Conservation (phyloP, 176 grass and related monocot genomes). For the Zoysia pacifica region DNA sequence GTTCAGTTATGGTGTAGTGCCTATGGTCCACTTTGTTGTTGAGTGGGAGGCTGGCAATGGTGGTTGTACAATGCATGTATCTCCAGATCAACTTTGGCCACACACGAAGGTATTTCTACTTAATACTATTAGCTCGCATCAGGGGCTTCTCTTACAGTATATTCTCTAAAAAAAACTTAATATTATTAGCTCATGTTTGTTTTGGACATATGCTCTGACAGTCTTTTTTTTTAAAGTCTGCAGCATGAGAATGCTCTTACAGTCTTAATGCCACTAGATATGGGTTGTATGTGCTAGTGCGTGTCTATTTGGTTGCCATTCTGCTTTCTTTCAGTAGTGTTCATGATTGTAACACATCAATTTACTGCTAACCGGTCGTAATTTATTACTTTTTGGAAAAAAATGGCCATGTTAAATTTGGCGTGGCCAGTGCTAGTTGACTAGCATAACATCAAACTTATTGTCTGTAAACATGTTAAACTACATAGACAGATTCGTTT, state of each 20-base stretch:
- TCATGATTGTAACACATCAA: constrained; percentile 4
- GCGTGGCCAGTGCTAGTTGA: background rate
- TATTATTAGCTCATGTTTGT: background rate
- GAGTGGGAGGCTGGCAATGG: constrained; percentile 77
- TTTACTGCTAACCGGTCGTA: background rate
- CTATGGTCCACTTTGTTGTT: constrained; percentile 90
- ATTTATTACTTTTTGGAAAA: constrained; percentile 7
- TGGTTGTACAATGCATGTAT: constrained; percentile 84
- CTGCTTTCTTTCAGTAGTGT: constrained; percentile 17
- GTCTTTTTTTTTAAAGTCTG: too few species aligned
- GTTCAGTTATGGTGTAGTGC: constrained; percentile 81
- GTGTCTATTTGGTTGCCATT: constrained; percentile 4
- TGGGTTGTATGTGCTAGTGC: constrained; percentile 47
- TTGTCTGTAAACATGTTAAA: constrained; percentile 10
- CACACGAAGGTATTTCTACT: constrained; percentile 80
- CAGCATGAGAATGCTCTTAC: too few species aligned
- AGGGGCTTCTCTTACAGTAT: too few species aligned
- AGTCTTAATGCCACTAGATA: constrained; percentile 41
- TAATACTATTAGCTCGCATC: background rate
- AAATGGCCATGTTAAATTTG: background rate
- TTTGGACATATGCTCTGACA: background rate
- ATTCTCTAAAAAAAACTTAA: background rate
- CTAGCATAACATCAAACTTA: background rate
- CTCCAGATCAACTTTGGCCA: constrained; percentile 94
- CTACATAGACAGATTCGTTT: background rate